Conservation (phyloP, 805 yeast species). For the Blastobotrys peoriensis region DNA sequence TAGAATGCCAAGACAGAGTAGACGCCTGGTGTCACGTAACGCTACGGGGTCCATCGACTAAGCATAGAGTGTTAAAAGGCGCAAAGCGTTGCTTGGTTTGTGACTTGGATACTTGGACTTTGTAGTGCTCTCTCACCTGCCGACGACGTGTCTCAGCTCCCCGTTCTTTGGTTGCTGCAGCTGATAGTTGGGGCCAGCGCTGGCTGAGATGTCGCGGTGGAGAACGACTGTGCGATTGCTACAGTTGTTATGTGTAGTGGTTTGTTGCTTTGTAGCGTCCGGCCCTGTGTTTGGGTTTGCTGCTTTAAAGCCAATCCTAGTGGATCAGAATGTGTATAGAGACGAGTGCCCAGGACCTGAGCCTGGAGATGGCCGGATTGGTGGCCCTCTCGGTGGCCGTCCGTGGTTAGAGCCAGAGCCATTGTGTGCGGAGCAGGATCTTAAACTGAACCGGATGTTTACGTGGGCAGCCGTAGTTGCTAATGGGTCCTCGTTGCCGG, state of each 20-base stretch:
- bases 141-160: no score
- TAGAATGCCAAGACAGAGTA: no score
- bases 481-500: conserved; percentile 73
- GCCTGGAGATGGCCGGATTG: conserved; percentile 1
- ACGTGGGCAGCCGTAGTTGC: conserved; percentile 83
- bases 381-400: background rate
- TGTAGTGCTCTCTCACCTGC: no score
- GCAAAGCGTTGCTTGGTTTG: no score
- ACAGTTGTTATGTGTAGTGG: background rate
- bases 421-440: conserved; percentile 67
- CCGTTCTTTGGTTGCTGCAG: no score
- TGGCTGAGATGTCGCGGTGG: background rate
- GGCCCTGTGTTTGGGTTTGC: conserved; percentile 96
- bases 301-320: conserved; percentile 79
- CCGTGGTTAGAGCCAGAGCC: background rate
- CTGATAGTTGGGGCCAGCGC: no score
- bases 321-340: conserved; percentile 69
- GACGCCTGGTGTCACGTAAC: no score
- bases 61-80: no score
- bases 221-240: background rate
- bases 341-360: conserved; percentile 43
- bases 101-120: no score
- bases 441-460: conserved; percentile 75
- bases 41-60: no score
- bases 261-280: conserved; percentile 87